A percentile compares a stretch with the other conserved stretches of the same genome.
phyloP scores from a whole-genome alignment of 2,329 filamentous ascomycete genomes.

The Falciphora oryzae region DNA sequence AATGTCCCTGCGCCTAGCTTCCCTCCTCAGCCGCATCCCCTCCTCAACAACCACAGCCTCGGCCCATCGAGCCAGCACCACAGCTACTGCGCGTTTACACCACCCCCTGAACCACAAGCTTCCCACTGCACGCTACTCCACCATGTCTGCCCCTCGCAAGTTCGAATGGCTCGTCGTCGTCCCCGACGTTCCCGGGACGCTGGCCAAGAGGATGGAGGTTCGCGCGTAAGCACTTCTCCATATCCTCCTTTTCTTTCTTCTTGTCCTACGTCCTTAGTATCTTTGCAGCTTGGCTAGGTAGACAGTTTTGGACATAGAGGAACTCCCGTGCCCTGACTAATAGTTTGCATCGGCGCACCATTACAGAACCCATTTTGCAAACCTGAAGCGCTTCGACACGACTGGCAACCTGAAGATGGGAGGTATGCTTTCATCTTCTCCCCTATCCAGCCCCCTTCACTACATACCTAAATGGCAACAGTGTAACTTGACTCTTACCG shows the following conservation, averaged over 20 bases:
- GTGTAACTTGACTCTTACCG: slow-evolving; percentile 5
- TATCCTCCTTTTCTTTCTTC: not conserved
- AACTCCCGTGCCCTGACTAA: not conserved
- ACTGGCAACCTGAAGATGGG: slow-evolving; percentile 58
- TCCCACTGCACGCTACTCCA: not conserved
- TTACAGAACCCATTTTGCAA: slow-evolving; percentile 47
- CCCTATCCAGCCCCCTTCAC: not conserved
- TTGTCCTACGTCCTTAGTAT: not conserved
- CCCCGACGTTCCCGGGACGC: slow-evolving; percentile 57
- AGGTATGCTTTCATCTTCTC: slow-evolving; percentile 36
- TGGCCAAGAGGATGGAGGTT: slow-evolving; percentile 56
- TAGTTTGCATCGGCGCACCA: slow-evolving; percentile 10
- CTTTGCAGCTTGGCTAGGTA: not conserved
- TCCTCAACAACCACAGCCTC: no score
- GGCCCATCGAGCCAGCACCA: no score
- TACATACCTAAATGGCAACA: not conserved
- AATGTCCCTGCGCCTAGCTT: not conserved
- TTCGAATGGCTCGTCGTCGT: slow-evolving; percentile 65
- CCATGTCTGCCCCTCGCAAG: slow-evolving; percentile 26
- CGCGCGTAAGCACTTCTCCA: slow-evolving; percentile 40
- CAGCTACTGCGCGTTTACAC: no score
- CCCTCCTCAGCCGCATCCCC: not conserved
- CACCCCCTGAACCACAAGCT: not conserved
- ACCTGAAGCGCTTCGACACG: slow-evolving; percentile 45
- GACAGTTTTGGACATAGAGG: not conserved